Percentiles rank a stretch among this genome's conserved stretches.
Conservation (phyloP, 2,329 filamentous ascomycete genomes). For the Penicillium sp. region DNA sequence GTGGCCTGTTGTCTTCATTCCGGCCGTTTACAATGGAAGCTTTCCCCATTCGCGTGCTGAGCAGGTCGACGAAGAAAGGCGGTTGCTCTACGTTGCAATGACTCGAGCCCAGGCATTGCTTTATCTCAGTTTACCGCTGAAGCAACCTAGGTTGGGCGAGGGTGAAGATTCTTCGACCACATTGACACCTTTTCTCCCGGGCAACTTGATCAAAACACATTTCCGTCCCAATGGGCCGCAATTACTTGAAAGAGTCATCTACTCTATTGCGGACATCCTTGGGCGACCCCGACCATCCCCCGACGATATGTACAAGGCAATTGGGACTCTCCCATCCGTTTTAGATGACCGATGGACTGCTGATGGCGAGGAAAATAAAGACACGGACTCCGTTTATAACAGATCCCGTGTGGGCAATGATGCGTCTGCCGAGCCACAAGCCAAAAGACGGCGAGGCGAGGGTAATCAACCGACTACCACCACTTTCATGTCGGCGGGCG, state of each 20-base stretch:
- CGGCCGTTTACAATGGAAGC: constrained; percentile 79
- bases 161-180: constrained; percentile 52
- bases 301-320: constrained; percentile 48
- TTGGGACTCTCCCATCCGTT: constrained; percentile 45
- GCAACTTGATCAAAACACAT: constrained; percentile 46
- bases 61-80: constrained; percentile 77
- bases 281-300: constrained; percentile 55
- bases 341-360: constrained; percentile 62
- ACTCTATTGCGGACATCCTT: constrained; percentile 66
- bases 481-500: constrained; percentile 39
- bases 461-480: constrained; percentile 19
- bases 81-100: constrained; percentile 93
- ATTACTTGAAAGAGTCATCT: constrained; percentile 57
- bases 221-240: constrained; percentile 63
- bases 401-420: constrained; percentile 15
- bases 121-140: constrained; percentile 74
- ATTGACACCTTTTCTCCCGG: constrained; percentile 66
- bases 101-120: constrained; percentile 81
- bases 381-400: constrained; percentile 38
- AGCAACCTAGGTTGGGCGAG: constrained; percentile 53
- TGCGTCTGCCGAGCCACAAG: constrained; percentile 19
- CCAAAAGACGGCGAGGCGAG: constrained; percentile 29
- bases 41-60: constrained; percentile 86
- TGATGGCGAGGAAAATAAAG: constrained; percentile 50
- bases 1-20: constrained; percentile 93